Percentiles rank a stretch among this genome's conserved stretches.
Conservation (phyloP, 2,329 filamentous ascomycete genomes). For the Lomentospora prolificans region DNA sequence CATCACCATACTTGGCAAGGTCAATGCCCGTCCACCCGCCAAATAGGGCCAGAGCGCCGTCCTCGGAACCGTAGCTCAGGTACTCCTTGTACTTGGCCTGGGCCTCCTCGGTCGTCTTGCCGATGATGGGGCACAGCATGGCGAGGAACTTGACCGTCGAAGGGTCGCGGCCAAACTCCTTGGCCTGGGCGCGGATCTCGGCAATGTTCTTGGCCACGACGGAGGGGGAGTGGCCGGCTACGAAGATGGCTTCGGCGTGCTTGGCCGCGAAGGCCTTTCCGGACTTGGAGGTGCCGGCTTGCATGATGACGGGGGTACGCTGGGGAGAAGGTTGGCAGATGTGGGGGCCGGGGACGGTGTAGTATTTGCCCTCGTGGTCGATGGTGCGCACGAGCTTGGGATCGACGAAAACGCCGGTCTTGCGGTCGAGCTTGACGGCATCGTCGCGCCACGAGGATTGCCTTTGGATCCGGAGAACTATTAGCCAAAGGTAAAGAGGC, state of each 20-base stretch:
- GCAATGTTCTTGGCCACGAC: conserved; percentile 45
- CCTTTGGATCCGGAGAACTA: conserved; percentile 13
- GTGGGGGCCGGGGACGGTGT: conserved; percentile 47
- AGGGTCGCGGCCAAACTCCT: conserved; percentile 40
- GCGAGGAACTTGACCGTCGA: conserved; percentile 50
- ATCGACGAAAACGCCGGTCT: conserved; percentile 36
- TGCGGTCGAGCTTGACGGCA: conserved; percentile 45
- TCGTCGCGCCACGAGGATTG: conserved; percentile 48
- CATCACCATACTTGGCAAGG: conserved; percentile 48
- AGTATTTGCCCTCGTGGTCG: conserved; percentile 52
- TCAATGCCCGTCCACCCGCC: conserved; percentile 61
- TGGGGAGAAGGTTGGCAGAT: conserved; percentile 53
- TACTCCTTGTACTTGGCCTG: conserved; percentile 38
- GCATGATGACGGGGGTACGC: conserved; percentile 53
- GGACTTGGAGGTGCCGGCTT: conserved; percentile 52
- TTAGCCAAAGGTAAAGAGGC: too few species aligned
- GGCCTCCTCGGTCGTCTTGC: conserved; percentile 49
- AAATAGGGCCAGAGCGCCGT: conserved; percentile 54
- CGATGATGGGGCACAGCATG: conserved; percentile 48
- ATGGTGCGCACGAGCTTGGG: conserved; percentile 46
- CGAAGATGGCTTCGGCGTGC: conserved; percentile 56
- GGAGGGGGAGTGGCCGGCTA: conserved; percentile 46
- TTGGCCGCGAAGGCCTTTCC: conserved; percentile 52
- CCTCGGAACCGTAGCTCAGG: conserved; percentile 44
- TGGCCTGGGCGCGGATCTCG: conserved; percentile 44